Base-by-base conservation (phyloP, 108 stramenopile species). In the Nitzschia putrida region DNA sequence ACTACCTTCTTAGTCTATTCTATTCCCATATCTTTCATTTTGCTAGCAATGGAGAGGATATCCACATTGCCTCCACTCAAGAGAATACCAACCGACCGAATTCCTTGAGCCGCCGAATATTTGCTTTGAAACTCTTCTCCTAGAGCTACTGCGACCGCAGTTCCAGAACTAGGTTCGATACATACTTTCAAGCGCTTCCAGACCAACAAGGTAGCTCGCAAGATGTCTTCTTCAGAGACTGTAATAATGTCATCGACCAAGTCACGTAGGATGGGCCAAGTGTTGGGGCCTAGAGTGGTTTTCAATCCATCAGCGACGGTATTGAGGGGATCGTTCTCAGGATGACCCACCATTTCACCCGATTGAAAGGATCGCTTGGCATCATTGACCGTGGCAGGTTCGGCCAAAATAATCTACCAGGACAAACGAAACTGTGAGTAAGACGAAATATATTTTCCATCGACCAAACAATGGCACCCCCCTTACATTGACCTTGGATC, bases 291-390 rank as follows among this genome's bases (percentile, higher is more conserved):
- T 25, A 88, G 60, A 61, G 80, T 73, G 21, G 75, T 75, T 11
- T 77, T 85, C 44, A 85, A 80, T 16, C 87, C 87, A 55, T 88
- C 87, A 5, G 87, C 87, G 23, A 88, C 84, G 23, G 81, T 88
- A 12, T 71, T 44, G 3, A 84, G 77, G 2, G 71, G 76, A 6
- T 80, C 76, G 61, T 83, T 81, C 53, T 56, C 64, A 21, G 66
- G 50, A 18, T 82, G 80, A 22, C 59, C 53, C 51, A 79, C 22
- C 18, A 64, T 42, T 10, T 51, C 38, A 26, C 78, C 72, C 12
- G 43, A 68, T 13, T 26, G 20, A 18, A 73, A 73, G 38, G 67
- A 71, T 57, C 78, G 59, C 45, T 79, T 69, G 26, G 78, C 78
- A 64, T 79, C 78, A 44, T 79, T 68, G 39, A 73, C 24, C 21